Base-by-base conservation (phyloP, 106 monocot genomes). In the Gastrodia elata region DNA sequence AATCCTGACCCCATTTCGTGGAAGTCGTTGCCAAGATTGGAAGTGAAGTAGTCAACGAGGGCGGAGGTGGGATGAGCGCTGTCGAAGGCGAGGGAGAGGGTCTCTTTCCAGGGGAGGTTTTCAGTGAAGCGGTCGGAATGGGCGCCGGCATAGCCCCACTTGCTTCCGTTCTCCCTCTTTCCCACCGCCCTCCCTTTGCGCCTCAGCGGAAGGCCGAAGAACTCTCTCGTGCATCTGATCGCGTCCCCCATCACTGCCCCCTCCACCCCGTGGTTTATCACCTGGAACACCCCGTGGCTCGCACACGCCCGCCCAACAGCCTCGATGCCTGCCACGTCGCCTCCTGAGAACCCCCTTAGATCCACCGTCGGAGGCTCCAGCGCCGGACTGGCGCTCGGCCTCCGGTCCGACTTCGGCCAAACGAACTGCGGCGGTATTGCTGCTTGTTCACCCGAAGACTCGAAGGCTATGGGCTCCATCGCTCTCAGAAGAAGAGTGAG, bases 91-190 rank as follows among this genome's bases (percentile, higher is more conserved):
- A 86, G 86, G 2, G 91, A 94, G 36, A 94, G 77, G 56, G 91
- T 88, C 84, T 91, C 91, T 80, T 91, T 94, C 94, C 94, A 94
- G 0, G 91, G 94, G 41, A 91, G 58, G 27, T 73, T 80, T 16
- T 82, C 77, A 7, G 84, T 13, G 84, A 91, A 94, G 26, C 94
- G 77, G 34, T 91, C 84, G 30, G 81, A 67, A 67, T 91, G 88
- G 7, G 91, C 91, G 0, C 84, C 86, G 38, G 88, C 74, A 68
- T 91, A 94, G 3, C 94, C 94, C 81, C 84, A 91, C 68, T 82
- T 38, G 75, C 87, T 83, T 1, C 88, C 85, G 22, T 82, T 82
- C 77, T 35, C 75, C 74, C 76, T 39, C 35, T 55, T 65, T 9
- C 83, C 86, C 30, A 59, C 34, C 10, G 61, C 61, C 32, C 32